Evolutionary conservation across 768 basidiomycete species (phyloP), one percentile per base, ranked within the genome.

Genomic region (Mycena indigotica): DNA sequence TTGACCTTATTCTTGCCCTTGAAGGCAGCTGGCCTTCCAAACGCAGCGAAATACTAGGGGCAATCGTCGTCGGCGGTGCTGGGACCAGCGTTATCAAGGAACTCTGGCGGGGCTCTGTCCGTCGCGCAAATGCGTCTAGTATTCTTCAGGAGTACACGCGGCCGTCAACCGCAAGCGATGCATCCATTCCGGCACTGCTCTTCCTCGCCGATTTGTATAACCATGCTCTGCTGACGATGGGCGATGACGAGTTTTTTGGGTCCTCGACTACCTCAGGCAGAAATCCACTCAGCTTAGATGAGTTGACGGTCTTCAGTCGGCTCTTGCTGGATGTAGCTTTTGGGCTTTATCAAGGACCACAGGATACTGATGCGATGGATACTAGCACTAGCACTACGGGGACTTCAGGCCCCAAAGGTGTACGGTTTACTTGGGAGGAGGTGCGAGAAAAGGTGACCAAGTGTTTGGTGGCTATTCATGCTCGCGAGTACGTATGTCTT

Each of bases 221-320:
- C 2, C 90, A 95, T 57, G 83, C 87, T 1, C 81, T 98, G 28
- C 77, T 93, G 28, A 94, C 94, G 0, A 91, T 98, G 82, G 92
- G 92, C 1, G 97, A 99, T 65, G 96, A 98, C 72, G 97, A 98
- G 69, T 98, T 98, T 75, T 97, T 97, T 69, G 83, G 85, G 0
- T 64, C 70, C 23, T 67, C 72, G 6, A 38, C 67, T 46, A 61
- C 67, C 17, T 53, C 72, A 3, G 68, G 77, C n/a, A 75, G 86
- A 19, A 96, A 95, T 60, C 90, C 95, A 0, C 80, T 98, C 2
- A 78, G 80, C 0, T 69, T 95, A 6, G 93, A 96, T 65, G 97
- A 98, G 62, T 79, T 98, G 21, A 73, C 79, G 28, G 76, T 81
- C 3, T 84, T 96, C 58, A 89, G 88, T 16, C 81, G 84, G n/a